phyloP scores from a whole-genome alignment of 2,329 filamentous ascomycete genomes.

The Penicillium sp. region DNA sequence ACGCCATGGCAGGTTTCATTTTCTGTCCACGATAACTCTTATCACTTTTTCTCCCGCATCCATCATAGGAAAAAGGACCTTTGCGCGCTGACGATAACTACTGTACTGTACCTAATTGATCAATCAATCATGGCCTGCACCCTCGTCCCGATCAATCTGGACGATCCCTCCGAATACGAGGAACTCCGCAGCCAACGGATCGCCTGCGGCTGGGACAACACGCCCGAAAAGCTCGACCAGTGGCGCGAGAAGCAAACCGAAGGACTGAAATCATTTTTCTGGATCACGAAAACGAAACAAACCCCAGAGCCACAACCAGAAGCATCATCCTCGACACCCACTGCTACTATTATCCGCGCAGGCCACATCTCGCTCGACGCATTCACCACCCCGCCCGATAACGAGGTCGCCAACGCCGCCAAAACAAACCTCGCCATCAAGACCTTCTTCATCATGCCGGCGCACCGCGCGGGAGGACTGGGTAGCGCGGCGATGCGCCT shows the following conservation, averaged over 20 bases:
- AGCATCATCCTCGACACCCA: background rate
- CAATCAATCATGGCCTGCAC: slow-evolving; percentile 9
- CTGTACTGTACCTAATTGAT: too few species aligned
- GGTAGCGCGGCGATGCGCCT: slow-evolving; percentile 26
- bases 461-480: slow-evolving; percentile 26
- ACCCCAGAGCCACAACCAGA: background rate
- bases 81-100: too few species aligned
- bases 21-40: background rate
- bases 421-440: slow-evolving; percentile 28
- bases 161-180: slow-evolving; percentile 16
- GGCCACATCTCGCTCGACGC: slow-evolving; percentile 38
- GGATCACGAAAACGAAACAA: slow-evolving; percentile 16
- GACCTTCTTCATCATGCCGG: slow-evolving; percentile 32
- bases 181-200: slow-evolving; percentile 23
- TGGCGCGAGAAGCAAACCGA: slow-evolving; percentile 22
- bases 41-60: background rate
- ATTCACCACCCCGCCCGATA: slow-evolving; percentile 21
- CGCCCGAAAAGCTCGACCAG: slow-evolving; percentile 5
- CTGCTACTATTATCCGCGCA: slow-evolving; percentile 14
- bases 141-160: slow-evolving; percentile 25
- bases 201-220: slow-evolving; percentile 25
- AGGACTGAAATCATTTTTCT: slow-evolving; percentile 25
- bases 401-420: slow-evolving; percentile 20
- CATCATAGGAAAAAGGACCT: background rate
- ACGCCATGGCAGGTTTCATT: background rate